Base-by-base conservation (phyloP, 1,284 basidiomycete genomes). In the Leccinum pachyderme region DNA sequence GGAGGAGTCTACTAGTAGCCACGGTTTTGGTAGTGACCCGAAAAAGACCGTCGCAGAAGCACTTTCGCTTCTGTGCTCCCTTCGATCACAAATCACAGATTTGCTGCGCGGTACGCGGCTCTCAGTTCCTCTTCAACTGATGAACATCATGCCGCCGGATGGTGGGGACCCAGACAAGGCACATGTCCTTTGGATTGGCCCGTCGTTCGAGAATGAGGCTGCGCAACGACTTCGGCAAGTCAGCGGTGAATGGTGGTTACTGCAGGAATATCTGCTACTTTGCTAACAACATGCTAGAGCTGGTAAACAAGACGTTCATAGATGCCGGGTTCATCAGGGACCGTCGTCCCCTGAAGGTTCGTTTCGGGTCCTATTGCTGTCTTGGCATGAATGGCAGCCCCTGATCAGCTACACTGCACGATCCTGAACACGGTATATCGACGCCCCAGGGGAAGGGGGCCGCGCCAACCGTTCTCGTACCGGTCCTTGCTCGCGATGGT, bases 331-430 rank as follows among this genome's bases (percentile, higher is more conserved):
- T 81, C 60, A 64, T 82, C 41, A 67, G 63, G 1, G 82, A 86
- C 24, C 71, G 66, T 8, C 75, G 86, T 1, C 81, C 82, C 0
- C 73, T 89, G 29, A 89, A 86, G 73, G 86, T 85, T 52, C 7
- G 72, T 61, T 13, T 12, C n/a, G n/a, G 25, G 33, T 44, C 48
- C 28, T 43, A n/a, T 44, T 12, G 39, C 13, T 9, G 8, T 53
- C 33, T n/a, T 31, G 24, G 28, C 9, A 7, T 22, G 25, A 8
- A 39, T 47, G 48, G 50, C 48, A 58, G 31, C 44, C 18, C 6
- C n/a, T 32, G 22, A 47, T 29, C 49, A 87, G 86, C 71, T 89
- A 13, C 87, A 89, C 59, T 88, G 86, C 68, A 88, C 87, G 0
- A 64, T 89, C 24, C 63, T 87, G 55, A 87, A 87, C 61, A 83